Conservation (phyloP, 2,329 filamentous ascomycete genomes). For the Trichoderma sp. region DNA sequence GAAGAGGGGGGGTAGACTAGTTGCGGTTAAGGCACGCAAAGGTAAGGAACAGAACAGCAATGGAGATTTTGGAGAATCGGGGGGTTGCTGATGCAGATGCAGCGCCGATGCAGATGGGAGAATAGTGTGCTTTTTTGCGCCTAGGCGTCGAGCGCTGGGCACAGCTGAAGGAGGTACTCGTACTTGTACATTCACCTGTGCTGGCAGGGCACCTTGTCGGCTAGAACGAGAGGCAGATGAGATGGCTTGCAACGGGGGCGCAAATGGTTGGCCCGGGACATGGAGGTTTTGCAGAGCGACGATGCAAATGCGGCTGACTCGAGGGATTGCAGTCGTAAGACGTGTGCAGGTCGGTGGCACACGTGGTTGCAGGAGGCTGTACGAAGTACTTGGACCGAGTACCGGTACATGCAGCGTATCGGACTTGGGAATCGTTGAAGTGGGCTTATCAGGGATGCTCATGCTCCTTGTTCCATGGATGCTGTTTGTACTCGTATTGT, state of each 20-base stretch:
- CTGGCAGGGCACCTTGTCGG: neutral
- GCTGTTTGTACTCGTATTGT: neutral
- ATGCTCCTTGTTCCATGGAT: neutral
- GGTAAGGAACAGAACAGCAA: neutral
- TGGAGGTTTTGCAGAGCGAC: neutral
- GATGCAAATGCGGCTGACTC: conserved; percentile 8
- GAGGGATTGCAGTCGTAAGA: conserved; percentile 6
- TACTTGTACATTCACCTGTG: neutral
- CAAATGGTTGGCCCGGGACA: neutral
- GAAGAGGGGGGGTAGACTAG: neutral
- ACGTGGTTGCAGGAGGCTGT: conserved; percentile 9
- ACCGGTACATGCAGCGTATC: conserved; percentile 3
- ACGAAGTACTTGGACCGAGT: neutral
- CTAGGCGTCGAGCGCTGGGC: neutral
- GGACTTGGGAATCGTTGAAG: neutral
- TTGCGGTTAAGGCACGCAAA: neutral
- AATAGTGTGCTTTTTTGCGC: neutral
- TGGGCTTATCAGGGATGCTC: neutral
- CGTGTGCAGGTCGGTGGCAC: conserved; percentile 1
- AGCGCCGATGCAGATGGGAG: conserved; percentile 1
- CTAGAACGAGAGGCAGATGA: neutral
- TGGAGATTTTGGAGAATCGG: neutral
- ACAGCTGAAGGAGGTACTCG: neutral
- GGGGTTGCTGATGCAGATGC: neutral
- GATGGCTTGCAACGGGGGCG: conserved; percentile 4